Evolutionary conservation across 169 alveolate species (phyloP).

Genomic region (Babesia gibsoni): DNA sequence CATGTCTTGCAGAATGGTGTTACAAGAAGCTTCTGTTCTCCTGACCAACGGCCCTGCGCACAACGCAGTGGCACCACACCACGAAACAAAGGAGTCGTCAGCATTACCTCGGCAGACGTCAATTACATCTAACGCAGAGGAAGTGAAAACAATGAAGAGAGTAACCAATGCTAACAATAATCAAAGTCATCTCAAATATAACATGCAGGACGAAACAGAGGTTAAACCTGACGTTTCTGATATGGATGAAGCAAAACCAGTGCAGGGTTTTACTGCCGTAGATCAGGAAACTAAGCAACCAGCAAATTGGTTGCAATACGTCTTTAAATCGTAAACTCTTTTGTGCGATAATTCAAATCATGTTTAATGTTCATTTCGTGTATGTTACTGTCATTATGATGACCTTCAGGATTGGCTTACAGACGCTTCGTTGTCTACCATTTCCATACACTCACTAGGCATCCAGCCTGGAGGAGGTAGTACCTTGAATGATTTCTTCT

Average conservation of each 20-base stretch:
- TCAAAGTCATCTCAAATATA: not conserved
- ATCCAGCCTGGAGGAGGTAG: constrained; percentile 20
- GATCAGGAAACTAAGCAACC: not conserved
- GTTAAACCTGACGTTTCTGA: not conserved
- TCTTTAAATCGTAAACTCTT: constrained; percentile 5
- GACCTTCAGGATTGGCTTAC: not conserved
- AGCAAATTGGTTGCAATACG: constrained; percentile 26
- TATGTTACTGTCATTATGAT: not conserved
- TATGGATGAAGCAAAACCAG: not conserved
- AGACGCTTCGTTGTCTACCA: not conserved
- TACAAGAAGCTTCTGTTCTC: constrained; percentile 40
- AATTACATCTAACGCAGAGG: not conserved
- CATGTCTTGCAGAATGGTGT: constrained; percentile 5
- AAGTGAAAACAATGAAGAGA: not conserved
- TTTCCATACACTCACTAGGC: constrained; percentile 8
- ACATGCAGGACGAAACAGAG: not conserved
- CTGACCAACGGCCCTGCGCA: constrained; percentile 19
- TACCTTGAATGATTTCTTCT: constrained; percentile 32
- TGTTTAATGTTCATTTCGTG: not conserved
- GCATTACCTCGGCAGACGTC: not conserved
- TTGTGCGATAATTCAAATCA: not conserved
- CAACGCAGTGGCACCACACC: not conserved
- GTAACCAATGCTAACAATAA: not conserved
- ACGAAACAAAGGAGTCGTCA: not conserved
- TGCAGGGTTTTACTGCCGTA: constrained; percentile 5